These are phyloP conservation scores for Davidsoniella neocaledoniae DNA, from an alignment of 2,329 filamentous ascomycete species.

Conservation along the genomic window DNA sequence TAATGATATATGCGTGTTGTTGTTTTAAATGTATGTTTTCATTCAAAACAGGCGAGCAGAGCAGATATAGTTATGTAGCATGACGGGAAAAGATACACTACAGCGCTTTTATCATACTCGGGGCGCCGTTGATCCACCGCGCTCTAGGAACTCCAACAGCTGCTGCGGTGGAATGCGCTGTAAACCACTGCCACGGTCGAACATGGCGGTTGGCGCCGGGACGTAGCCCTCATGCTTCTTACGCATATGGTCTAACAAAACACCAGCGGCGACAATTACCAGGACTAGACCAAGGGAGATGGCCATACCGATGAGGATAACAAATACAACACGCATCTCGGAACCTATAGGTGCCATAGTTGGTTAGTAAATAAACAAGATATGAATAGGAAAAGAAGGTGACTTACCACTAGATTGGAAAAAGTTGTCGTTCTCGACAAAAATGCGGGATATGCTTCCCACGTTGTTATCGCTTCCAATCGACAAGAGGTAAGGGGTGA, in stretches of 20 bases:
- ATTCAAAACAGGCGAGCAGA: not conserved
- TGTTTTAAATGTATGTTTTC: not conserved
- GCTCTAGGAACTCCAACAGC: slow-evolving; percentile 35
- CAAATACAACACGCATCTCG: slow-evolving; percentile 54
- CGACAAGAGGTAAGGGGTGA: slow-evolving; percentile 68
- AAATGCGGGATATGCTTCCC: slow-evolving; percentile 65
- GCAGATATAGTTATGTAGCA: not conserved
- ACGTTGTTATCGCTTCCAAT: slow-evolving; percentile 45
- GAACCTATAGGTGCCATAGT: slow-evolving; percentile 23
- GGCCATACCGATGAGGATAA: slow-evolving; percentile 66
- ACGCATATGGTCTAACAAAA: slow-evolving; percentile 58
- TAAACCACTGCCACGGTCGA: slow-evolving; percentile 41
- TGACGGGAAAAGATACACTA: no score
- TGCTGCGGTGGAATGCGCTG: slow-evolving; percentile 44
- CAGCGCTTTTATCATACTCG: slow-evolving; percentile 1
- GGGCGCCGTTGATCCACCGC: slow-evolving; percentile 36
- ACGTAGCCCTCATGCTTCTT: slow-evolving; percentile 66
- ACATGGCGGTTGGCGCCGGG: slow-evolving; percentile 54
- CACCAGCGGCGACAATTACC: slow-evolving; percentile 57
- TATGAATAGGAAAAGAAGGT: not conserved
- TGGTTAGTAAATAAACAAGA: slow-evolving; percentile 10
- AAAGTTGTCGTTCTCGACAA: slow-evolving; percentile 65
- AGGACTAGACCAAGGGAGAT: slow-evolving; percentile 65
- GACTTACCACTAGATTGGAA: slow-evolving; percentile 48
- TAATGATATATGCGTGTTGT: not conserved